Conservation (phyloP, 1,284 basidiomycete species). For the Ustilago crameri region DNA sequence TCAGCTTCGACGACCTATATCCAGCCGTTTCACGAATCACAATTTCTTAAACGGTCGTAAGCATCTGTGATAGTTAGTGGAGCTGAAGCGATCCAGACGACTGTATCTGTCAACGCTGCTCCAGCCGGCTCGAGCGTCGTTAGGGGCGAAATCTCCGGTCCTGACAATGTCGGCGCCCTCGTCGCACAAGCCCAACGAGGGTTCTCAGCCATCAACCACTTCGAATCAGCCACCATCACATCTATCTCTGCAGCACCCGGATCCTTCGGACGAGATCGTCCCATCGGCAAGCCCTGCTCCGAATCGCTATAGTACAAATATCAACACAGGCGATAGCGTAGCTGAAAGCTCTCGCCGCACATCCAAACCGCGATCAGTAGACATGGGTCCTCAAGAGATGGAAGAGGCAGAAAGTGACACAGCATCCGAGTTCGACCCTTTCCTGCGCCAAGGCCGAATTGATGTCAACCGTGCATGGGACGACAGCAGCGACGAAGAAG, state of each 20-base stretch:
- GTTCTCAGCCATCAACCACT: constrained; percentile 11
- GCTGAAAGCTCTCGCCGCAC: constrained; percentile 3
- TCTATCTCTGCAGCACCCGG: constrained; percentile 9
- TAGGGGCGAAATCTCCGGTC: neutral
- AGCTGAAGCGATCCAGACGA: no score
- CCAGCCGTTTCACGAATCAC: no score
- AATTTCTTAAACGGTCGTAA: no score
- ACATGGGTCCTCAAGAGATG: constrained; percentile 26
- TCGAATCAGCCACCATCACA: constrained; percentile 27
- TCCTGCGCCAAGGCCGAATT: constrained; percentile 41
- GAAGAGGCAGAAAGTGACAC: constrained; percentile 49
- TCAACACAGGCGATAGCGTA: neutral
- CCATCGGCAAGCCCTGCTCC: neutral
- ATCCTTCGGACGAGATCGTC: neutral
- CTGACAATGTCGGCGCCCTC: constrained; percentile 12
- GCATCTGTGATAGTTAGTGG: no score
- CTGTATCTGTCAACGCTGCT: no score
- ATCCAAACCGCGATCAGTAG: constrained; percentile 1
- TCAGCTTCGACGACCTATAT: no score
- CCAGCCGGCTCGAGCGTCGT: no score
- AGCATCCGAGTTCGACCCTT: constrained; percentile 39
- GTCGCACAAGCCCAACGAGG: neutral
- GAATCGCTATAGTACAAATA: neutral
- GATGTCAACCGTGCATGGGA: constrained; percentile 50
- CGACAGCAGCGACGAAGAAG: constrained; percentile 54